Conservation (phyloP, 1,139 yeast genomes). For the Sugiyamaella novakii region DNA sequence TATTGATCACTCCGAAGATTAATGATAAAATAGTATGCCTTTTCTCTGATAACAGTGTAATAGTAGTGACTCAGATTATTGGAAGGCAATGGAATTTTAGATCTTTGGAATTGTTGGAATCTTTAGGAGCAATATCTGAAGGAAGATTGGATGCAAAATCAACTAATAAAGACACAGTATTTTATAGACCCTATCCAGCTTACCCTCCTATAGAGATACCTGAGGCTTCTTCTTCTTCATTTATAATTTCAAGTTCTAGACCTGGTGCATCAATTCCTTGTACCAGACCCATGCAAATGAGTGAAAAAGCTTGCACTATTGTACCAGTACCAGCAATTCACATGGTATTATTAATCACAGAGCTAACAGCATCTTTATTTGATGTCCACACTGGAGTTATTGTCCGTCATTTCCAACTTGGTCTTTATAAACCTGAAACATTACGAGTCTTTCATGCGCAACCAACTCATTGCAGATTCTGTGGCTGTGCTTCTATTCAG, state of each 20-base stretch:
- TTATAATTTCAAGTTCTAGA: conserved; percentile 7
- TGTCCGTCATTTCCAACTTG: conserved; percentile 58
- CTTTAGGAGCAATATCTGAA: conserved; percentile 19
- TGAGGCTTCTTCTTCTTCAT: conserved; percentile 12
- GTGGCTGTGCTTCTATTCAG: conserved; percentile 83
- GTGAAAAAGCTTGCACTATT: conserved; percentile 26
- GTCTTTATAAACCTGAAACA: conserved; percentile 61
- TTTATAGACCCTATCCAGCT: conserved; percentile 10
- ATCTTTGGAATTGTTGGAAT: conserved; percentile 50
- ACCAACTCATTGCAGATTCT: conserved; percentile 85
- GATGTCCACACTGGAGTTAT: conserved; percentile 77
- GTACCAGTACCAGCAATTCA: conserved; percentile 39
- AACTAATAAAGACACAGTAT: background rate
- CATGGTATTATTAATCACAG: conserved; percentile 36
- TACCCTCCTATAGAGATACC: conserved; percentile 12
- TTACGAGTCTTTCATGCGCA: conserved; percentile 75
- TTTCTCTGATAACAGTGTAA: conserved; percentile 53
- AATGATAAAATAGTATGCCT: conserved; percentile 70
- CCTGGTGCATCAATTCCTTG: conserved; percentile 18
- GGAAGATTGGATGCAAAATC: conserved; percentile 2
- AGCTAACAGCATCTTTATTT: conserved; percentile 46
- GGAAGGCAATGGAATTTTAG: conserved; percentile 61
- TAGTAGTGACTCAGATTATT: conserved; percentile 65
- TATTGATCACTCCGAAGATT: conserved; percentile 68
- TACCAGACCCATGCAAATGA: conserved; percentile 27